Base-by-base conservation (phyloP, 495 filamentous ascomycete genomes). In the Sporormia fimetaria region DNA sequence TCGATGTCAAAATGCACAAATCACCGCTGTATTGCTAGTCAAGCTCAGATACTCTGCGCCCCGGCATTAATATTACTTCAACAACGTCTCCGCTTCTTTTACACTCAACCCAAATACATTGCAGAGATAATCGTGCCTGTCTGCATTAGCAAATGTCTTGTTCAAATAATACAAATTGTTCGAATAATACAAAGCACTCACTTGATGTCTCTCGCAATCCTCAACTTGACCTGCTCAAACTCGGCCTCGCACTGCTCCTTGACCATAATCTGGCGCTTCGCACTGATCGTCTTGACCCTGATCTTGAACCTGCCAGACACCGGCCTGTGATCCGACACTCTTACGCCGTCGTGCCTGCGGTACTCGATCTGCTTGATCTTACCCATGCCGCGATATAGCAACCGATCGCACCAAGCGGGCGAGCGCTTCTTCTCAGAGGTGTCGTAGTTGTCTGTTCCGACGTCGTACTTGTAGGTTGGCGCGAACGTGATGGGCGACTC, bases 331-430 rank as follows among this genome's bases (percentile, higher is more conserved):
- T 98, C 90, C 7, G 83, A 90, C 10, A 87, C 80, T 35, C 78
- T 68, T 22, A 94, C 78, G 11, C 21, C 16, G 64, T 94, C 88
- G 63, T 93, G 87, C 29, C 92, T 69, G 24, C 74, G 67, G 57
- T 98, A 98, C 40, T 94, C 78, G 17, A 83, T 63, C 62, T 94
- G 87, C 60, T 86, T 77, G 48, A 96, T 79, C 32, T 79, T 74
- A 36, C 82, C 87, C 3, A 80, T 50, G 17, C 87, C 86, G 28
- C 90, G 78, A 59, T 85, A 93, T 24, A 98, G 67, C 23, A 98
- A 62, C 32, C 90, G 74, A 66, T 98, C 90, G 57, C 90, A 98
- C 90, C 90, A 98, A 6, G 90, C 90, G 1, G 90, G 90, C n/a
- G 83, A 76, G 3, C 90, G 75, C 58, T 86, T 83, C 70, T 98